Evolutionary conservation across 306 rosid genomes (phyloP).

Genomic region (Vigna mungo): DNA sequence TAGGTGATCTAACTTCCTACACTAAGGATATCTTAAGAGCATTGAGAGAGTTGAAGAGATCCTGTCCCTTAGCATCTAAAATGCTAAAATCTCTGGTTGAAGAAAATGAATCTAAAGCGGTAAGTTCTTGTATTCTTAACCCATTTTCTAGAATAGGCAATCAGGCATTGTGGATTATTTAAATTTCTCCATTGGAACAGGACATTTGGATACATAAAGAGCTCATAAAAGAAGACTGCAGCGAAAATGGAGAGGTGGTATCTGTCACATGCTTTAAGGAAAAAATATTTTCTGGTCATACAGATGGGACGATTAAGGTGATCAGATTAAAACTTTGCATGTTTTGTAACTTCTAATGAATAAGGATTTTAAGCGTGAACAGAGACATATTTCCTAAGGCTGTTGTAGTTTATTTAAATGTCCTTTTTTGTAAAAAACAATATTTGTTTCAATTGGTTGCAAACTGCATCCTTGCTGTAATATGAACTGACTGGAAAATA

Average conservation of each 20-base stretch:
- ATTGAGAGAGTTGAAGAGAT: conserved; percentile 81
- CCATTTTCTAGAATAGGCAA: conserved; percentile 24
- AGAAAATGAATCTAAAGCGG: conserved; percentile 71
- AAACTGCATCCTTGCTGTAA: background rate
- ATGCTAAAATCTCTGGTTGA: conserved; percentile 68
- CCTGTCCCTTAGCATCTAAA: conserved; percentile 76
- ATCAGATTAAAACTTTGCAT: background rate
- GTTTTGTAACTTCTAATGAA: background rate
- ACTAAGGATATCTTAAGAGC: conserved; percentile 70
- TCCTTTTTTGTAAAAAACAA: background rate
- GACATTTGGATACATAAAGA: conserved; percentile 88
- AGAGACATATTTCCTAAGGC: background rate
- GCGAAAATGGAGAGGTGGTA: conserved; percentile 82
- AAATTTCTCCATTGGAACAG: conserved; percentile 51
- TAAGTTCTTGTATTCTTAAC: conserved; percentile 54
- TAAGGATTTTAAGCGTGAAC: conserved; percentile 17
- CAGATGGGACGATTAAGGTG: conserved; percentile 97
- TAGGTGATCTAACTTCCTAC: conserved; percentile 59
- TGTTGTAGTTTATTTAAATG: conserved; percentile 7
- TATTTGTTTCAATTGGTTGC: conserved; percentile 29
- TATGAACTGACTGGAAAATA: conserved; percentile 43
- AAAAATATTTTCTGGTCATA: conserved; percentile 81
- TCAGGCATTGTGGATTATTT: conserved; percentile 23
- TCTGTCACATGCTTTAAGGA: conserved; percentile 69
- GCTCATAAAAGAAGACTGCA: conserved; percentile 76